phyloP scores from a whole-genome alignment of 306 rosid genomes.

The Vigna hirtella region DNA sequence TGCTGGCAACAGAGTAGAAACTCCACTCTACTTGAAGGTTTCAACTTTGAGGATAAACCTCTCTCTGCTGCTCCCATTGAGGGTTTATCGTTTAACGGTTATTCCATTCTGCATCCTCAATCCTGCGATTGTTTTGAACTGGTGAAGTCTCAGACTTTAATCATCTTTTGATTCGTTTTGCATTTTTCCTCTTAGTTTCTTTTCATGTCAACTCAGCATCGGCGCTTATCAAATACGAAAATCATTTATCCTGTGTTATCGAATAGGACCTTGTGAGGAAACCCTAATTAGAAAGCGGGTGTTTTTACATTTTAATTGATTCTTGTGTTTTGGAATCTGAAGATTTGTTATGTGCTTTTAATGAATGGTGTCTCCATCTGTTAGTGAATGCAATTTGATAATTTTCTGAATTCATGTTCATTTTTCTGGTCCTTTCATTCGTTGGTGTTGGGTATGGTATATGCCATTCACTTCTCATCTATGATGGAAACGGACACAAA shows the following conservation, averaged over 20 bases:
- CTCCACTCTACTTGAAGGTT: neutral
- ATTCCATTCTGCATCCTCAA: constrained; percentile 32
- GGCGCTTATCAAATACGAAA: neutral
- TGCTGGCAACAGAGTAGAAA: neutral
- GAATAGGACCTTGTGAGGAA: neutral
- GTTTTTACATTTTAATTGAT: constrained; percentile 8
- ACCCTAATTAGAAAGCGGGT: constrained; percentile 24
- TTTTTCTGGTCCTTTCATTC: constrained; percentile 3
- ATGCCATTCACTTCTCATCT: neutral
- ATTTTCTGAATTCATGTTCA: neutral
- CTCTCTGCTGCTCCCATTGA: neutral
- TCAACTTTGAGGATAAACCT: constrained; percentile 56
- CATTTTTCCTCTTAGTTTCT: neutral
- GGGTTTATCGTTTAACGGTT: constrained; percentile 42
- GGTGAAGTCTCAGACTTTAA: constrained; percentile 46
- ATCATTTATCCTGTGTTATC: neutral
- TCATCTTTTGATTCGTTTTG: neutral
- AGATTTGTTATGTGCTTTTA: neutral
- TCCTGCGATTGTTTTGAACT: constrained; percentile 32
- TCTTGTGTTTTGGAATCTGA: neutral
- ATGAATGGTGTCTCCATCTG: neutral
- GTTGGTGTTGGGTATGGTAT: constrained; percentile 8
- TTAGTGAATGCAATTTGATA: constrained; percentile 18
- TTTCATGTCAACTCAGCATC: neutral
- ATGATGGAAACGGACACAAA: neutral